Percentiles rank a stretch among this genome's conserved stretches.
phyloP scores from a whole-genome alignment of 208 protist genomes.

The Angomonas desouzai region DNA sequence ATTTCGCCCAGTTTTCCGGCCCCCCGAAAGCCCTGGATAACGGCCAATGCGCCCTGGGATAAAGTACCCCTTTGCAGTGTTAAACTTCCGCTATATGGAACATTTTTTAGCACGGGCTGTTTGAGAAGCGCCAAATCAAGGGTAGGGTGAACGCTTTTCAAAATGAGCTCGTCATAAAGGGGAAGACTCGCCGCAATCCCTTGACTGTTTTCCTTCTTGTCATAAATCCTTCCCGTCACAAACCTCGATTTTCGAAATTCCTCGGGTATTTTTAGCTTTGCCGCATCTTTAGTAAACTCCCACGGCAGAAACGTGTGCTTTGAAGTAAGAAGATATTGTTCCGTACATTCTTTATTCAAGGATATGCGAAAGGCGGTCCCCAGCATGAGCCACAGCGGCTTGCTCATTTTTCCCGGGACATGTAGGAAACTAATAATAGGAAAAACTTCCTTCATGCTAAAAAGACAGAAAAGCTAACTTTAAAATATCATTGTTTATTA shows the following conservation, averaged over 20 bases:
- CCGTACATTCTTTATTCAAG: too few relatives aligned
- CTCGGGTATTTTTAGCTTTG: slow-evolving; percentile 38
- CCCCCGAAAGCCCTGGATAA: slow-evolving; percentile 28
- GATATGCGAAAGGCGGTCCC: slow-evolving; percentile 32
- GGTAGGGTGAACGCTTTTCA: slow-evolving; percentile 9
- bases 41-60: neutral
- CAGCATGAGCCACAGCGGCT: slow-evolving; percentile 50
- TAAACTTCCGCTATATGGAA: neutral
- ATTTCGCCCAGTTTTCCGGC: slow-evolving; percentile 28
- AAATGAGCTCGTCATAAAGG: slow-evolving; percentile 9
- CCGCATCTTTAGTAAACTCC: slow-evolving; percentile 24
- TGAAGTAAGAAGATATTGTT: slow-evolving; percentile 31
- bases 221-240: slow-evolving; percentile 31
- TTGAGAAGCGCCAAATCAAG: neutral
- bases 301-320: slow-evolving; percentile 51
- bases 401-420: slow-evolving; percentile 46
- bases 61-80: neutral
- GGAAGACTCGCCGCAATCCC: neutral
- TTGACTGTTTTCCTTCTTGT: neutral
- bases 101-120: neutral
- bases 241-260: slow-evolving; percentile 38
- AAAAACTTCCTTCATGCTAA: slow-evolving; percentile 8
- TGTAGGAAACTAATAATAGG: slow-evolving; percentile 49
- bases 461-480: neutral
- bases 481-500: too few relatives aligned